Evolutionary conservation across 768 basidiomycete species (phyloP), one percentile per base, ranked within the genome.

Genomic region (Lentinula guzmanii): DNA sequence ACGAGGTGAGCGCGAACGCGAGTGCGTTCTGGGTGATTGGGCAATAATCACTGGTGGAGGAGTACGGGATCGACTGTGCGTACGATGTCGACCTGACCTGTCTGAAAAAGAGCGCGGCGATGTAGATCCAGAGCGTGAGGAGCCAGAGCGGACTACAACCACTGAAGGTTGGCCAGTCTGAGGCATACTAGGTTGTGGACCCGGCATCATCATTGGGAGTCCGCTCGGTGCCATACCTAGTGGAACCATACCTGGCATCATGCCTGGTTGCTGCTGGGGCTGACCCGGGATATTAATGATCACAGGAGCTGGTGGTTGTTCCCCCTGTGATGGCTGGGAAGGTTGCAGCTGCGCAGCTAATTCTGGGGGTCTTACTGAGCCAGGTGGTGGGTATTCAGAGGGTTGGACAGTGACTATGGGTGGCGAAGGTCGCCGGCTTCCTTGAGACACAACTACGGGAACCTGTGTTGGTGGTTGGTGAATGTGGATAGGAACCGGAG

Each of bases 261-360:
- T 41, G 9, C 28, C 28, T 39, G 65, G 54, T 28, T 72, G 71
- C 57, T 69, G 65, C 21, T 52, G 66, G 15, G 65, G 67, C 54
- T 68, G 70, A 39, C 61, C 51, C 15, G 72, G 70, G 34, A 69
- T 69, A 35, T 71, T 70, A 13, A 71, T 66, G 33, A 76, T 68
- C 34, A 71, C 68, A n/a, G 72, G 69, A 13, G 61, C 46, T 16
- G 67, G 68, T 57, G 62, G 66, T 43, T 58, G 57, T 21, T 8
- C 58, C 33, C 45, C 58, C 28, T 60, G 59, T 13, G 59, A 60
- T 10, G 66, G 70, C 58, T 69, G 73, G 34, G 66, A 66, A 31
- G 56, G 52, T 43, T 52, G 58, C 16, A 60, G 9, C 11, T 46
- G 58, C 18, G 13, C 28, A 6, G 33, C 28, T 16, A 65, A 41